Evolutionary conservation across 179 eudicot genomes (phyloP), one percentile per base, ranked within the genome.

Genomic region (Actinidia chinensis): DNA sequence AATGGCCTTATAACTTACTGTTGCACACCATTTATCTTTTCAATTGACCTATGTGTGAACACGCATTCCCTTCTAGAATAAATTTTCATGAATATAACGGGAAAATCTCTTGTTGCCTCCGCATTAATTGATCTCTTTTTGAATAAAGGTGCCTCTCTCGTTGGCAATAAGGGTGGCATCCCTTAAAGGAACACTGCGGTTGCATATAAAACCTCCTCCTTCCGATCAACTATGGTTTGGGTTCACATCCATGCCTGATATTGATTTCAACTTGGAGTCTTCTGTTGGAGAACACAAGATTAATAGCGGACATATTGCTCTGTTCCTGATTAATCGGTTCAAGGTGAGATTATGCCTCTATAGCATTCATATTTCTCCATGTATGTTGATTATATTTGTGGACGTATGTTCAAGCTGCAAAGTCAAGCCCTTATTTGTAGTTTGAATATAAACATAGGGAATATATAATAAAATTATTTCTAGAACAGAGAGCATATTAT

Each of bases 201-300:
- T 96, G 78, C 88, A 83, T 74, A 87, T 96, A 76, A 94, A 94
- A 86, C 93, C 99, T n/a, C 99, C 99, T 43, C 99, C 99, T 74
- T 89, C 98, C 33, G 99, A 96, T 87, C 98, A 91, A 69, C 69
- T 96, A 43, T 96, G 99, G 99, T 88, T 90, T 75, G 95, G 93
- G 56, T 96, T 95, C 84, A 85, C 94, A 67, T 86, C 92, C 18
- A 91, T 91, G 96, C 99, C 99, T 78, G 94, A 94, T 81, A 84
- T 94, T 80, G 88, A 90, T 75, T 90, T 93, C 60, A 86, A 88
- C 52, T 83, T 96, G 90, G 99, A 92, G 69, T 87, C 99, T 66
- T 87, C 79, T 75, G 96, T 96, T 54, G 95, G 92, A 63, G 99
- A 96, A 50, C 97, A 84, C 89, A 93, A 92, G 88, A 86, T 96